Conservation (phyloP, 805 yeast genomes). For the Suhomyces canberraensis region DNA sequence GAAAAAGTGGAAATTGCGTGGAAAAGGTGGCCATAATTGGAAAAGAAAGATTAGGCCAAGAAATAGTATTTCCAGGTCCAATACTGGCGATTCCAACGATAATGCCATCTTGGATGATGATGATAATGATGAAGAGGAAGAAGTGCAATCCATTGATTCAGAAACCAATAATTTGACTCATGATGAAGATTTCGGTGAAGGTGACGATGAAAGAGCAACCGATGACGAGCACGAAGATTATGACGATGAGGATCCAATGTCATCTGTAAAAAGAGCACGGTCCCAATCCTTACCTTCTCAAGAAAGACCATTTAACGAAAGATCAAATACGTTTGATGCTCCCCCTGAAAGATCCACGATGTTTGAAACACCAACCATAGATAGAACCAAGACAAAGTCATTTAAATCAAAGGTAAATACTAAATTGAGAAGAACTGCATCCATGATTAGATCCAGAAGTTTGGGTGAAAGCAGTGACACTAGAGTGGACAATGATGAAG, state of each 20-base stretch:
- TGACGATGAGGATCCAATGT: conserved; percentile 10
- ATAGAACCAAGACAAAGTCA: neutral
- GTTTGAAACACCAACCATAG: neutral
- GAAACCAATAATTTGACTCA: conserved; percentile 2
- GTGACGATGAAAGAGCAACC: conserved; percentile 14
- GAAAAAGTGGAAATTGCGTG: conserved; percentile 12
- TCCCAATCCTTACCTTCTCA: neutral
- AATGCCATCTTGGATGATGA: conserved; percentile 8
- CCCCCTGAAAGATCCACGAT: neutral
- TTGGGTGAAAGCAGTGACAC: conserved; percentile 1
- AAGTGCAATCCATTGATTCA: conserved; percentile 10
- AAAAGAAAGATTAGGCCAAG: conserved; percentile 14
- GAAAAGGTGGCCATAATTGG: conserved; percentile 16
- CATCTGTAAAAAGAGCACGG: neutral
- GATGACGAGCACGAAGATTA: conserved; percentile 19
- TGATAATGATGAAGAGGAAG: conserved; percentile 9
- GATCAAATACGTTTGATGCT: neutral
- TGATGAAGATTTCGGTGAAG: conserved; percentile 11
- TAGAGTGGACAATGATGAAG: conserved; percentile 11
- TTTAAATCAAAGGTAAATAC: neutral
- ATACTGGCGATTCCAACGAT: conserved; percentile 1
- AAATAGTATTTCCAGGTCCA: neutral
- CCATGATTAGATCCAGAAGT: neutral
- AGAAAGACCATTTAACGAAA: neutral
- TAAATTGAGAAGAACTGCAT: neutral